phyloP scores from a whole-genome alignment of 192 early-diverging fungal genomes.

The Obelidium mucronatum region DNA sequence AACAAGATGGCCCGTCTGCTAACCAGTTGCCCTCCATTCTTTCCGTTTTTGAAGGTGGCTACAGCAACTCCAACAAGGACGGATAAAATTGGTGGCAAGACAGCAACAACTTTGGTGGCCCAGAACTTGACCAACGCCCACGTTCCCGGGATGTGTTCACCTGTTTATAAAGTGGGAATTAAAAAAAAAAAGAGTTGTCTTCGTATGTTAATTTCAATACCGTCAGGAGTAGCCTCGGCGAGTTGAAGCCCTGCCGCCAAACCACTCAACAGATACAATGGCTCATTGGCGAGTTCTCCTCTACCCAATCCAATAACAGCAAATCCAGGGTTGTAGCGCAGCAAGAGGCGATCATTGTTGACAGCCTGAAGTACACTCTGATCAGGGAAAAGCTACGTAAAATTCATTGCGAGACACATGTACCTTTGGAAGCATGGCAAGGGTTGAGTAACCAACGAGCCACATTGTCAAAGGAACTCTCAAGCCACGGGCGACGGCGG shows the following conservation, averaged over 20 bases:
- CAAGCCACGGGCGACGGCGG: slow-evolving; percentile 16
- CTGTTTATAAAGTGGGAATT: too few species aligned
- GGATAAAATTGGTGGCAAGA: slow-evolving; percentile 13
- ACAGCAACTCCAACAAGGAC: slow-evolving; percentile 1
- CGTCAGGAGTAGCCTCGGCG: slow-evolving; percentile 13
- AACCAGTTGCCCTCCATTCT: background rate
- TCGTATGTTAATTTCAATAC: too few species aligned
- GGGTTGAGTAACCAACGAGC: slow-evolving; percentile 37
- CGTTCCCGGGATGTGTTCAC: slow-evolving; percentile 10
- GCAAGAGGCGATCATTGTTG: background rate
- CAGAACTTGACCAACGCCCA: slow-evolving; percentile 28
- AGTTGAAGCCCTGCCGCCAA: slow-evolving; percentile 22
- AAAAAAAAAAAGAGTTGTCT: background rate
- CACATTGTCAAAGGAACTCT: slow-evolving; percentile 34
- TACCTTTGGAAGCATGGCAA: slow-evolving; percentile 37
- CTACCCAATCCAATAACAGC: slow-evolving; percentile 4
- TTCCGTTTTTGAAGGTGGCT: background rate
- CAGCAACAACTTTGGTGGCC: slow-evolving; percentile 11
- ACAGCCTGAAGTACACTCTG: background rate
- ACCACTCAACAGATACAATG: slow-evolving; percentile 27
- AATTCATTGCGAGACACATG: background rate
- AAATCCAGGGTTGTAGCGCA: slow-evolving; percentile 10
- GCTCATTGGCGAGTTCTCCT: slow-evolving; percentile 31
- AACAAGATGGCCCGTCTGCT: background rate
- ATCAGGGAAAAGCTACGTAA: background rate